Conservation (phyloP, 2,329 filamentous ascomycete species). For the Penicillium frequentans region DNA sequence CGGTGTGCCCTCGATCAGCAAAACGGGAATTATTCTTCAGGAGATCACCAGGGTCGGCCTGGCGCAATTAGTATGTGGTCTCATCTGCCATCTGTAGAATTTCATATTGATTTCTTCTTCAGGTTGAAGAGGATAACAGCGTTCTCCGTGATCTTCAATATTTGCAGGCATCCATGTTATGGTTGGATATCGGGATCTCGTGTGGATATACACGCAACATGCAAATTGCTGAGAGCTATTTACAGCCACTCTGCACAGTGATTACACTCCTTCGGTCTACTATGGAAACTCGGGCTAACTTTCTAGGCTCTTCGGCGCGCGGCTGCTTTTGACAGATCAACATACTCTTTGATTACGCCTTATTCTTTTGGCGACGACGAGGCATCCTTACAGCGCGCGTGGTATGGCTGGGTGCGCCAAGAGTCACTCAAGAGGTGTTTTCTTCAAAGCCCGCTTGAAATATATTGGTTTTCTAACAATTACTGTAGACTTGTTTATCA, state of each 20-base stretch:
- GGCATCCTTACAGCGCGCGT: slow-evolving; percentile 4
- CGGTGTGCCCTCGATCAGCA: slow-evolving; percentile 13
- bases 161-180: slow-evolving; percentile 15
- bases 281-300: background rate
- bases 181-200: slow-evolving; percentile 15
- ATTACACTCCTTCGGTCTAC: background rate
- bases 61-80: slow-evolving; percentile 7
- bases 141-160: slow-evolving; percentile 16
- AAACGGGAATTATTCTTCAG: slow-evolving; percentile 16
- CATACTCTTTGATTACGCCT: slow-evolving; percentile 9
- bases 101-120: background rate
- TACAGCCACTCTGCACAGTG: slow-evolving; percentile 15
- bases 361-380: slow-evolving; percentile 11
- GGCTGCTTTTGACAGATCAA: slow-evolving; percentile 12
- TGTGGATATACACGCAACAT: slow-evolving; percentile 17
- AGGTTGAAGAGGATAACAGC: slow-evolving; percentile 20
- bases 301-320: slow-evolving; percentile 12
- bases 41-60: slow-evolving; percentile 14
- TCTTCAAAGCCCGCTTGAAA: background rate
- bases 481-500: slow-evolving; percentile 11
- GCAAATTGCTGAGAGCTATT: slow-evolving; percentile 17
- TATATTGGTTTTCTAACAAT: background rate
- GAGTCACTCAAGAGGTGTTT: slow-evolving; percentile 15
- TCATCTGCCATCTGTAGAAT: background rate
- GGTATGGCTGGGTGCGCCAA: slow-evolving; percentile 15